Conservation (phyloP, 768 basidiomycete species). For the Pisolithus tinctorius region DNA sequence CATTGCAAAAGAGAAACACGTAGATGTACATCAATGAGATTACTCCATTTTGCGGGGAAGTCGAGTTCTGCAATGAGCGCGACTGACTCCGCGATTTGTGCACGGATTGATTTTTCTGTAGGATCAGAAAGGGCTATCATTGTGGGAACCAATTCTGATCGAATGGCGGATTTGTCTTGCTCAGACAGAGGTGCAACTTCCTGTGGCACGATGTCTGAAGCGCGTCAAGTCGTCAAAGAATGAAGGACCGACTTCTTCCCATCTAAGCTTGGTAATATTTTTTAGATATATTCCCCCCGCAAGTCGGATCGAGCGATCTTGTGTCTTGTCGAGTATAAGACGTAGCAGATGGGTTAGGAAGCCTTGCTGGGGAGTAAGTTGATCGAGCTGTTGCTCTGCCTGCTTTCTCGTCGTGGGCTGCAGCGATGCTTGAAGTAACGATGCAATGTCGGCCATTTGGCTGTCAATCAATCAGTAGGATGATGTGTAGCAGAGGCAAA, state of each 20-base stretch:
- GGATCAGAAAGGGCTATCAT: constrained; percentile 83
- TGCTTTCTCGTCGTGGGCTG: constrained; percentile 64
- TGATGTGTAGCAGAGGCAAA: background rate
- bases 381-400: constrained; percentile 71
- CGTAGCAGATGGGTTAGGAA: constrained; percentile 76
- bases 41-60: constrained; percentile 84
- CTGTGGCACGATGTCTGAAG: constrained; percentile 27
- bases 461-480: background rate
- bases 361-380: constrained; percentile 62
- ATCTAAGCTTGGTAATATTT: constrained; percentile 80
- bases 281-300: constrained; percentile 89
- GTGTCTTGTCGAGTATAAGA: constrained; percentile 64
- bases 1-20: background rate
- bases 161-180: constrained; percentile 66
- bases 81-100: constrained; percentile 90
- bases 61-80: constrained; percentile 87
- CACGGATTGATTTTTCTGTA: constrained; percentile 63
- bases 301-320: constrained; percentile 66
- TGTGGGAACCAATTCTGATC: constrained; percentile 75
- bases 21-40: constrained; percentile 79
- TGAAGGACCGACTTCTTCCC: constrained; percentile 67
- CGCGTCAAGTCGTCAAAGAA: background rate
- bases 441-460: constrained; percentile 59
- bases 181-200: constrained; percentile 67
- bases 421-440: constrained; percentile 67